phyloP scores from a whole-genome alignment of 495 filamentous ascomycete genomes.

The Talaromyces adpressus region DNA sequence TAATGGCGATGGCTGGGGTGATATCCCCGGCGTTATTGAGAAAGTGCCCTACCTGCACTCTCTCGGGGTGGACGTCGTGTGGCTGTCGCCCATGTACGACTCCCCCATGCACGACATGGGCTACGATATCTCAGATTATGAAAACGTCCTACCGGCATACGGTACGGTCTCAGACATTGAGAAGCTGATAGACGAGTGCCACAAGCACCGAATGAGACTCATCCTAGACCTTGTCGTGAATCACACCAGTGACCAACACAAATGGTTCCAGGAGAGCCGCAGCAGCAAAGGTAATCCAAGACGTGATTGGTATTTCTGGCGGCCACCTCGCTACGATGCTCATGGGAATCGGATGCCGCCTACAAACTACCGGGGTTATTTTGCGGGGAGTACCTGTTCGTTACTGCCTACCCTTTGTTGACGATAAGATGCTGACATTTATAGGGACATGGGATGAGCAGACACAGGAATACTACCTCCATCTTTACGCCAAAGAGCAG shows the following conservation, averaged over 20 bases:
- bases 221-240: constrained; percentile 61
- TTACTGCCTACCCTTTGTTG: constrained; percentile 10
- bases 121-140: constrained; percentile 53
- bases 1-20: constrained; percentile 49
- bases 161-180: constrained; percentile 50
- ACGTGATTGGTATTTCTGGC: constrained; percentile 50
- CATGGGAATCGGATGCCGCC: constrained; percentile 42
- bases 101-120: constrained; percentile 36
- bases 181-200: constrained; percentile 34
- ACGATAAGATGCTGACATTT: constrained; percentile 20
- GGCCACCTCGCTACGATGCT: constrained; percentile 29
- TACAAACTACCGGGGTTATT: constrained; percentile 29
- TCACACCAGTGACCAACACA: constrained; percentile 57
- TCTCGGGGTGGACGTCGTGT: constrained; percentile 51
- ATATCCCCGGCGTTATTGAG: constrained; percentile 46
- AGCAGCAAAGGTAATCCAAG: constrained; percentile 35
- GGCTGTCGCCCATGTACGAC: constrained; percentile 52
- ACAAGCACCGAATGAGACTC: constrained; percentile 46
- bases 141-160: constrained; percentile 43
- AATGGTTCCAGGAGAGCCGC: constrained; percentile 56
- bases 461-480: constrained; percentile 40
- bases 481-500: constrained; percentile 37
- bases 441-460: constrained; percentile 36
- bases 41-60: constrained; percentile 45
- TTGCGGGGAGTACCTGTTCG: constrained; percentile 14